Conservation (phyloP, 768 basidiomycete genomes). For the Auriscalpium orientale region DNA sequence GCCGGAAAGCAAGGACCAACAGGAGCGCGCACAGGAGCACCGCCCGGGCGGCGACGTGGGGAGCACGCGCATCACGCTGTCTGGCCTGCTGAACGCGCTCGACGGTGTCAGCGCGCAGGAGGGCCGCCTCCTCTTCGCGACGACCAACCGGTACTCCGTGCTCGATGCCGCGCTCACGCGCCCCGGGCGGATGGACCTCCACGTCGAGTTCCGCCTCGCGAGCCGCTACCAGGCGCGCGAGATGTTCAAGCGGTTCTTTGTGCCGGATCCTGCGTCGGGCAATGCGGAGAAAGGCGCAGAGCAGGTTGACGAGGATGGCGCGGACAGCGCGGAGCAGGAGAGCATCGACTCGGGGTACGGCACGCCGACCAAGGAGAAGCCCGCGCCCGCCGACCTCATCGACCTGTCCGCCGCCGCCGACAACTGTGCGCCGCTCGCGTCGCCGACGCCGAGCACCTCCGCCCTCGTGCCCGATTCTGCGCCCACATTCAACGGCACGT, state of each 20-base stretch:
- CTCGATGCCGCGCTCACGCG: constrained; percentile 72
- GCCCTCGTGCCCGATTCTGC: background rate
- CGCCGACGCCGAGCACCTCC: background rate
- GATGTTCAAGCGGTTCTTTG: constrained; percentile 63
- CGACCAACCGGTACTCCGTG: constrained; percentile 63
- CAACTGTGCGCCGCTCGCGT: background rate
- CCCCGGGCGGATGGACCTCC: constrained; percentile 75
- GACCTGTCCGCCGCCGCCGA: background rate
- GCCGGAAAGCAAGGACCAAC: constrained; percentile 4
- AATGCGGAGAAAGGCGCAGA: constrained; percentile 16
- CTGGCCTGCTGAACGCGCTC: constrained; percentile 71
- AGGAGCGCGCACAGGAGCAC: background rate
- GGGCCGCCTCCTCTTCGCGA: constrained; percentile 75
- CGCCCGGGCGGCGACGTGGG: background rate
- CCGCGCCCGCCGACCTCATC: background rate
- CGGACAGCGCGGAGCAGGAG: constrained; percentile 18
- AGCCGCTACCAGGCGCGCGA: constrained; percentile 59
- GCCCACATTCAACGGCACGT: constrained; percentile 1
- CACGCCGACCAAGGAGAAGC: constrained; percentile 7
- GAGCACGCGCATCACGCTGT: constrained; percentile 45
- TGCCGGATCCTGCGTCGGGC: constrained; percentile 30
- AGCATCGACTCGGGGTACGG: constrained; percentile 9
- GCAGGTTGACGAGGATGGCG: constrained; percentile 19
- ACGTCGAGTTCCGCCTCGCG: constrained; percentile 71
- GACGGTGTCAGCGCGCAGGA: constrained; percentile 77